A percentile compares a stretch with the other conserved stretches of the same genome.
These are phyloP conservation scores for Suillus subluteus DNA, from an alignment of 768 basidiomycete genomes.

Conservation along the genomic window DNA sequence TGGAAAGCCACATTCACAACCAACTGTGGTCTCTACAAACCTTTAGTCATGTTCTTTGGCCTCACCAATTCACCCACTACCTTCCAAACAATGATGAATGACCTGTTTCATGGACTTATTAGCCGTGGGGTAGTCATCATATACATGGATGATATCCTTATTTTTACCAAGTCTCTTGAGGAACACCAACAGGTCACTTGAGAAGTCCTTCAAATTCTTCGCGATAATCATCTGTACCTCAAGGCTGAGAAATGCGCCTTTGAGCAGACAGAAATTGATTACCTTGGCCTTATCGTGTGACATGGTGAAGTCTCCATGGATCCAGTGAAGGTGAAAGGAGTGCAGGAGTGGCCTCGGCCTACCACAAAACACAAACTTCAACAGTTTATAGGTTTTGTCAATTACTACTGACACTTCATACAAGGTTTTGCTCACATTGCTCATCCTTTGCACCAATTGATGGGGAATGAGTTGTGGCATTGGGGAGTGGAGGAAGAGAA, in stretches of 20 bases:
- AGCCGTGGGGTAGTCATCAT: slow-evolving; percentile 35
- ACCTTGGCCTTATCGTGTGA: slow-evolving; percentile 38
- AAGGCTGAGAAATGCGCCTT: too few species aligned
- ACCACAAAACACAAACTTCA: slow-evolving; percentile 38
- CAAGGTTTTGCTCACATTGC: slow-evolving; percentile 34
- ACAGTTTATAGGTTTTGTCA: slow-evolving; percentile 45
- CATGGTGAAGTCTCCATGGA: slow-evolving; percentile 16
- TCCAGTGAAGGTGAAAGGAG: slow-evolving; percentile 7
- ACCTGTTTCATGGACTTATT: slow-evolving; percentile 30
- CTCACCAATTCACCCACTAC: too few species aligned
- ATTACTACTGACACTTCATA: slow-evolving; percentile 43
- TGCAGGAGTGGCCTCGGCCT: slow-evolving; percentile 7
- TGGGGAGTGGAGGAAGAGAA: slow-evolving; percentile 28
- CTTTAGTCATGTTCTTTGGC: too few species aligned
- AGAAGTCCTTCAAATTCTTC: slow-evolving; percentile 25
- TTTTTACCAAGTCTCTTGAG: slow-evolving; percentile 35
- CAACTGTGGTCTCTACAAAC: slow-evolving; percentile 28
- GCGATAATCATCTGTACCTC: too few species aligned
- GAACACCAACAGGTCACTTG: slow-evolving; percentile 22
- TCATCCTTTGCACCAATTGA: slow-evolving; percentile 33
- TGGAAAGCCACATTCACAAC: slow-evolving; percentile 39
- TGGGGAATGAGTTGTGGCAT: slow-evolving; percentile 29
- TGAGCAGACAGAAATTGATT: slow-evolving; percentile 27
- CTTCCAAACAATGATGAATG: slow-evolving; percentile 40
- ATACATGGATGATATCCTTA: slow-evolving; percentile 47